Base-by-base conservation (phyloP, 495 filamentous ascomycete species). In the Penicillium roqueforti region DNA sequence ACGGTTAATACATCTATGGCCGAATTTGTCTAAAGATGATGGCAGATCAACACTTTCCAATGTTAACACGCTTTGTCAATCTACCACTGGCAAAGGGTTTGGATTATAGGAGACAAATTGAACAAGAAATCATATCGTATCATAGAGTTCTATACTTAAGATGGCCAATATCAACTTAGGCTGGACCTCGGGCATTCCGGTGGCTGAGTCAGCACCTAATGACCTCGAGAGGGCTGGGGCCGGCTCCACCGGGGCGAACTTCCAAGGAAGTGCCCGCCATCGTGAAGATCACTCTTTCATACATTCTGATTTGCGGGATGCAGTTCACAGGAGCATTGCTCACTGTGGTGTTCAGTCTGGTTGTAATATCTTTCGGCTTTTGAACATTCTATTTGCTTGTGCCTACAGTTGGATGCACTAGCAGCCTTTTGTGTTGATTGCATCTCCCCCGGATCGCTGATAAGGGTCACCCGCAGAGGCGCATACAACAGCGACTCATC, bases 11-110 rank as follows among this genome's bases (percentile, higher is more conserved):
- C 58, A 59, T 65, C 80, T 74, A 74, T 87, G 80, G 80, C 78
- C 79, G 72, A 76, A 79, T 81, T 70, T 84, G 51, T 85, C 86
- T 90, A 90, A 84, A 87, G 76, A 78, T 72, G 82, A 85, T 90
- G 87, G 87, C 71, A 90, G 76, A 90, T 72, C 49, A 62, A 63
- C 4, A 32, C 4, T 36, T n/a, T 39, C 44, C 53, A 40, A 55
- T 42, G 44, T 18, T 47, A 34, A 28, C 26, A 18, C 43, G 25
- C 45, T 48, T 48, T 48, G 34, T 11, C 44, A 7, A 49, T 14
- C 3, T 36, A 5, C 14, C 29, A 52, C 40, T 34, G 40, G 18
- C 22, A 11, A 23, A 32, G 40, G 50, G 29, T 44, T 44, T 52
- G 39, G 19, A 52, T 36, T 28, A 44, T 34, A 36, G 50, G 50